phyloP scores from a whole-genome alignment of 495 filamentous ascomycete species.

The Lasiosphaeria ovina region DNA sequence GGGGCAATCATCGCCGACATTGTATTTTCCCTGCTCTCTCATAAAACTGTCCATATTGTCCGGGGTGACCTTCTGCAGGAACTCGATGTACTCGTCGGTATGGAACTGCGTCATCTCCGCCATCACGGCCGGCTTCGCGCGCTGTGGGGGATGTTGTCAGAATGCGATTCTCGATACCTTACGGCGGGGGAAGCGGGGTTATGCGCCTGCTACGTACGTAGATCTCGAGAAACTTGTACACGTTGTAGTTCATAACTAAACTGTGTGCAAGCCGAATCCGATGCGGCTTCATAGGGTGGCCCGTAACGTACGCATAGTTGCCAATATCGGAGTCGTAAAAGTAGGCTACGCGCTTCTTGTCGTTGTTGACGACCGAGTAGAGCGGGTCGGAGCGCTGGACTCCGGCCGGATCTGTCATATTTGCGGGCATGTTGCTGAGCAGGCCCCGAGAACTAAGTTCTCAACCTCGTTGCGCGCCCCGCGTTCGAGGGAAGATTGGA shows the following conservation, averaged over 20 bases:
- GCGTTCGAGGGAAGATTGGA: no score
- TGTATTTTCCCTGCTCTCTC: constrained; percentile 94
- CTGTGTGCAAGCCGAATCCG: constrained; percentile 95
- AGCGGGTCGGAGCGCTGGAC: constrained; percentile 34
- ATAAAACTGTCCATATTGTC: constrained; percentile 96
- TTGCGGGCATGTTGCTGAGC: constrained; percentile 19
- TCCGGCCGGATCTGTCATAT: constrained; percentile 31
- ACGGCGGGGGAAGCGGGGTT: neutral
- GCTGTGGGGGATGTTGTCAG: constrained; percentile 48
- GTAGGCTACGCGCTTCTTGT: constrained; percentile 78
- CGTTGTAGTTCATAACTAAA: constrained; percentile 97
- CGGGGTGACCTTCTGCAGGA: constrained; percentile 91
- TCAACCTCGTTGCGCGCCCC: no score
- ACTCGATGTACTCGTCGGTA: constrained; percentile 99
- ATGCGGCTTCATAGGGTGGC: constrained; percentile 99
- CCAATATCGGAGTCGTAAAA: constrained; percentile 98
- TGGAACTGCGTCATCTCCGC: constrained; percentile 99
- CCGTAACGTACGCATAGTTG: constrained; percentile 95
- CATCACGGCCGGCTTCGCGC: constrained; percentile 92
- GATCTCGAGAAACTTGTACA: constrained; percentile 99
- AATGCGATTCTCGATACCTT: neutral
- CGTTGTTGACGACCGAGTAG: constrained; percentile 28
- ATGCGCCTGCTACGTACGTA: constrained; percentile 63
- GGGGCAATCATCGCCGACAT: constrained; percentile 96
- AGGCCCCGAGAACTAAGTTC: no score